These are phyloP conservation scores for Elaeagnus macrophylla DNA, from an alignment of 306 rosid genomes.

Conservation along the genomic window DNA sequence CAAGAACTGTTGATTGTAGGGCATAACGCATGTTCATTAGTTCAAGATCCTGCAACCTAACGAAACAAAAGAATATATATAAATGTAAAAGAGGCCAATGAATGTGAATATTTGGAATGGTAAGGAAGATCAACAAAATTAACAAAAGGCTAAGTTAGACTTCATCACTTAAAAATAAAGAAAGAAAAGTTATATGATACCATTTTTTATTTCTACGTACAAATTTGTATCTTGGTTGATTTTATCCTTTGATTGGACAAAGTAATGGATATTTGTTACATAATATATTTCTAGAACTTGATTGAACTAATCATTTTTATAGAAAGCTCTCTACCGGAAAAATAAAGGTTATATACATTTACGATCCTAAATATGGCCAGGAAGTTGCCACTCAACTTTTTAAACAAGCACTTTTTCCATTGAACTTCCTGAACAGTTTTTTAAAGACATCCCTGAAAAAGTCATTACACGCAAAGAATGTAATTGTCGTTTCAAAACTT, in stretches of 20 bases:
- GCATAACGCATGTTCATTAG: constrained; percentile 98
- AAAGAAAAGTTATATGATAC: too few relatives aligned
- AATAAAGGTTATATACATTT: neutral
- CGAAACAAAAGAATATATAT: constrained; percentile 16
- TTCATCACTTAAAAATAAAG: too few relatives aligned
- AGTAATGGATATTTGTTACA: neutral
- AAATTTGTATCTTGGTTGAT: too few relatives aligned
- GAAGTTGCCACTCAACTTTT: too few relatives aligned
- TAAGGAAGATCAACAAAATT: constrained; percentile 7
- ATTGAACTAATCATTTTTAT: neutral
- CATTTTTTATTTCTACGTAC: too few relatives aligned
- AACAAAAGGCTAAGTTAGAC: neutral
- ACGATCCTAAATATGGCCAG: too few relatives aligned
- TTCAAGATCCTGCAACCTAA: constrained; percentile 89
- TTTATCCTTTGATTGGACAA: neutral
- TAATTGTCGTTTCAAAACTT: too few relatives aligned
- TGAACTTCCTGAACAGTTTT: too few relatives aligned
- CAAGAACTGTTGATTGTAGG: constrained; percentile 76
- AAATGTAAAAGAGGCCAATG: neutral
- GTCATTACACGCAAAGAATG: too few relatives aligned
- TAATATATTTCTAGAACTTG: neutral
- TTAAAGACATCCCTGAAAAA: too few relatives aligned
- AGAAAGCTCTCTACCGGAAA: neutral
- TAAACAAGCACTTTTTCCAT: too few relatives aligned
- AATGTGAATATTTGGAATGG: constrained; percentile 18